Percentiles rank a stretch among this genome's conserved stretches.
These are phyloP conservation scores for Sicyos edulis DNA, from an alignment of 306 rosid genomes.

Conservation along the genomic window DNA sequence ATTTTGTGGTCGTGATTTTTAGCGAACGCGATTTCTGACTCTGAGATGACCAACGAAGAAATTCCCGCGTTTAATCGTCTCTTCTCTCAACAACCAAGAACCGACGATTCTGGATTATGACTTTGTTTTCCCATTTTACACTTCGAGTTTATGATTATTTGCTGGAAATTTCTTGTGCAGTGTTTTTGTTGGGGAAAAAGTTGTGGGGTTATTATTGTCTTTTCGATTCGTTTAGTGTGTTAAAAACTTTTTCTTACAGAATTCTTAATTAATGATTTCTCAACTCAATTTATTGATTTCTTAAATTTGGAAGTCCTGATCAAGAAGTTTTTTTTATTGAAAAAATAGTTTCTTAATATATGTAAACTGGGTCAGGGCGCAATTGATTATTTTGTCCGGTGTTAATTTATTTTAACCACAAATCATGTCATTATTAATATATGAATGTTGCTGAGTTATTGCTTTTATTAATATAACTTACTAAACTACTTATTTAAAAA, in stretches of 20 bases:
- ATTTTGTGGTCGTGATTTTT: slow-evolving; percentile 7
- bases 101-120: slow-evolving; percentile 23
- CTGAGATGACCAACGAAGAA: slow-evolving; percentile 22
- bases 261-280: no score
- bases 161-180: not conserved
- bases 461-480: no score
- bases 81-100: slow-evolving; percentile 29
- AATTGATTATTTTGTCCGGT: no score
- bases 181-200: not conserved
- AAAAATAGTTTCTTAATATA: no score
- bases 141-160: not conserved
- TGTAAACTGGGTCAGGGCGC: no score
- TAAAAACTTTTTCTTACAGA: not conserved
- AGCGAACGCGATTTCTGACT: slow-evolving; percentile 23
- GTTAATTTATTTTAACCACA: no score
- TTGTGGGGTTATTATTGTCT: slow-evolving; percentile 21
- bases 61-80: slow-evolving; percentile 25
- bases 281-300: no score
- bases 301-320: no score
- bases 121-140: not conserved
- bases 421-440: no score
- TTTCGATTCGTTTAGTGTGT: not conserved
- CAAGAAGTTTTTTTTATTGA: no score
- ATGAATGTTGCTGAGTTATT: no score
- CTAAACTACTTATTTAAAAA: no score